These are phyloP conservation scores for Byssoonygena ceratinophila DNA, from an alignment of 2,329 filamentous ascomycete genomes.

Conservation along the genomic window DNA sequence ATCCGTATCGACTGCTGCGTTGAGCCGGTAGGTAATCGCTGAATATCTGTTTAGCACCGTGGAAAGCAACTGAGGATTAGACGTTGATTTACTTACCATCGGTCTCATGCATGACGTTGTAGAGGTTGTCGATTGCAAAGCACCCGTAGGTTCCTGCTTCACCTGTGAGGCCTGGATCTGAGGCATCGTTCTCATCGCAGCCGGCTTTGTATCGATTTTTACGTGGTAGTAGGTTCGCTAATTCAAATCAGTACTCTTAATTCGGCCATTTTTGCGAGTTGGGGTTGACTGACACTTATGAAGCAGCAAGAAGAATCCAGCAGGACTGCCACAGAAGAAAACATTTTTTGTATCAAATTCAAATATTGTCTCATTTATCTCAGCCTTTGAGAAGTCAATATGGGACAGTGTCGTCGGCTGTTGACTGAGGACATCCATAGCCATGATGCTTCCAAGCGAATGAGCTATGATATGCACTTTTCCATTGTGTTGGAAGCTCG, in stretches of 20 bases:
- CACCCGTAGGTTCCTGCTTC: slow-evolving; percentile 74
- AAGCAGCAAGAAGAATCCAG: slow-evolving; percentile 82
- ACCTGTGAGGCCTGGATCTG: slow-evolving; percentile 56
- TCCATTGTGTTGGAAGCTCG: slow-evolving; percentile 67
- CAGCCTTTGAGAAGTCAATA: slow-evolving; percentile 31
- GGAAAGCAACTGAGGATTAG: background rate
- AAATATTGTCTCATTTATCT: slow-evolving; percentile 51
- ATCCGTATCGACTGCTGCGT: slow-evolving; percentile 71
- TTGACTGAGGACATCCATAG: slow-evolving; percentile 76
- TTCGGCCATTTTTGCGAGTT: background rate
- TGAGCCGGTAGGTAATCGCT: slow-evolving; percentile 82
- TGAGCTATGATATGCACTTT: slow-evolving; percentile 88
- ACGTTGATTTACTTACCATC: slow-evolving; percentile 38
- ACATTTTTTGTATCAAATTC: slow-evolving; percentile 87
- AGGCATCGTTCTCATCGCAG: slow-evolving; percentile 51
- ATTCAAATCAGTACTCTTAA: background rate
- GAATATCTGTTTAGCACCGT: background rate
- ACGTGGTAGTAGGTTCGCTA: slow-evolving; percentile 60
- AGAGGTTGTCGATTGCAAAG: slow-evolving; percentile 87
- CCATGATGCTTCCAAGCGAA: slow-evolving; percentile 89
- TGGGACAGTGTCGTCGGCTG: slow-evolving; percentile 64
- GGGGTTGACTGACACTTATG: slow-evolving; percentile 44
- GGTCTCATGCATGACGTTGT: slow-evolving; percentile 74
- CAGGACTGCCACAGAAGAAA: slow-evolving; percentile 82
- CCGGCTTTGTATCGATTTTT: slow-evolving; percentile 65